Evolutionary conservation across 495 filamentous ascomycete genomes (phyloP), one percentile per base, ranked within the genome.

Genomic region (Trichoderma orchidacearum): DNA sequence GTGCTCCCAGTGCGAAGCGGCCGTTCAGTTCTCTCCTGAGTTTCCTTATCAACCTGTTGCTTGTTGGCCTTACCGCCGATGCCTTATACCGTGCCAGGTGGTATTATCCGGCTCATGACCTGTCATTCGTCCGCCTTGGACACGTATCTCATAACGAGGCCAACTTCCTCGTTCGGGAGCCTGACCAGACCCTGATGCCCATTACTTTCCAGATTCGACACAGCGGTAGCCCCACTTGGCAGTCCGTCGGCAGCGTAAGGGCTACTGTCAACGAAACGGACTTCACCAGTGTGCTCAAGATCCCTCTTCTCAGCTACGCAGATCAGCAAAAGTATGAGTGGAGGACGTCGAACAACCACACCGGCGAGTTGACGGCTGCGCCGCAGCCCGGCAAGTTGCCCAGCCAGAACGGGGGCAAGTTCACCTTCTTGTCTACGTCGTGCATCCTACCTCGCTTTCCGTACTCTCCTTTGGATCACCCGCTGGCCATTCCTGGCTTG

Each of bases 381-480:
- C 73, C 77, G 5, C 73, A 70, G 5, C 68, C 74, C 63, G 89
- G 89, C 1, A 63, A 75, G 5, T 77, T 80, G 1, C 64, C 75
- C 0, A 75, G 77, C n/a, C 73, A 75, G 17, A 76, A 74, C 31
- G 78, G 76, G 45, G 78, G 76, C 5, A 77, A 77, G 35, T 90
- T 95, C 55, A 92, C 87, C 5, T 98, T 98, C 66, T 67, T 97
- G 3, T 90, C 91, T 4, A 88, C 87, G 4, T 93, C 87, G 57
- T 98, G 93, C 68, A 83, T 98, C 64, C 91, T 95, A 64, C 81
- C 86, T 5, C 83, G 87, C 27, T 87, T 97, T 56, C 93, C 93
- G 0, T 98, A 98, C 69, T 86, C 78, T 55, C 83, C 89, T 0
- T 69, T 90, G 11, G 77, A 84, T 23, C 90, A 97, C 66, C 85